Percentiles rank a stretch among this genome's conserved stretches.
Evolutionary conservation across 495 filamentous ascomycete species (phyloP).

Genomic region (Trichoderma asperelloides): DNA sequence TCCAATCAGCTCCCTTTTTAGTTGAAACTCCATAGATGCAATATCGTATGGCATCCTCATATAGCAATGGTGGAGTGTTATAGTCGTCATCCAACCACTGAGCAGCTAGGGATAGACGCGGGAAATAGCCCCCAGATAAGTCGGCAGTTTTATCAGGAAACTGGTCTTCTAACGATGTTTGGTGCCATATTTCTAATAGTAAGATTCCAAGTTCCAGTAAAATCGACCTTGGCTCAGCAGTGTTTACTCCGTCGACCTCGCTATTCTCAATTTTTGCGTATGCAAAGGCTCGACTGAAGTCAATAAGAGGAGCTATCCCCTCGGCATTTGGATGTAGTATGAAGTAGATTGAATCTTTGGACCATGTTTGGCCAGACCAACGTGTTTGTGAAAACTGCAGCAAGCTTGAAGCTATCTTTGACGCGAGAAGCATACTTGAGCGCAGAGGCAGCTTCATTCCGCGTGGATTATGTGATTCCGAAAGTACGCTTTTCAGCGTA

Average conservation of each 20-base stretch:
- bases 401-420: slow-evolving; percentile 14
- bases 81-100: neutral
- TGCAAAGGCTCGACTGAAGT: slow-evolving; percentile 10
- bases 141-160: neutral
- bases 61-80: neutral
- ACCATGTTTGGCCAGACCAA: slow-evolving; percentile 11
- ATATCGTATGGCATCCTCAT: neutral
- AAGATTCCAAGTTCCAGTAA: slow-evolving; percentile 17
- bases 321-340: slow-evolving; percentile 1
- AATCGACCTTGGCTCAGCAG: slow-evolving; percentile 11
- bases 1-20: neutral
- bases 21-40: neutral
- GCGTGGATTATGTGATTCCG: neutral
- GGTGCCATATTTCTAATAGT: slow-evolving; percentile 18
- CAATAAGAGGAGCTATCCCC: neutral
- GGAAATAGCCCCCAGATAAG: neutral
- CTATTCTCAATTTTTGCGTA: neutral
- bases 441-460: slow-evolving; percentile 7
- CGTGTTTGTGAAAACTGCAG: slow-evolving; percentile 14
- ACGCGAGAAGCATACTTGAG: slow-evolving; percentile 13
- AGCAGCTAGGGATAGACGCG: neutral
- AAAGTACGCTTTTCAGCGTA: neutral
- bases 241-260: neutral
- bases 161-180: slow-evolving; percentile 13
- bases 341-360: neutral